Base-by-base conservation (phyloP, 345 rosid genomes). In the Hibiscus tridactylites region DNA sequence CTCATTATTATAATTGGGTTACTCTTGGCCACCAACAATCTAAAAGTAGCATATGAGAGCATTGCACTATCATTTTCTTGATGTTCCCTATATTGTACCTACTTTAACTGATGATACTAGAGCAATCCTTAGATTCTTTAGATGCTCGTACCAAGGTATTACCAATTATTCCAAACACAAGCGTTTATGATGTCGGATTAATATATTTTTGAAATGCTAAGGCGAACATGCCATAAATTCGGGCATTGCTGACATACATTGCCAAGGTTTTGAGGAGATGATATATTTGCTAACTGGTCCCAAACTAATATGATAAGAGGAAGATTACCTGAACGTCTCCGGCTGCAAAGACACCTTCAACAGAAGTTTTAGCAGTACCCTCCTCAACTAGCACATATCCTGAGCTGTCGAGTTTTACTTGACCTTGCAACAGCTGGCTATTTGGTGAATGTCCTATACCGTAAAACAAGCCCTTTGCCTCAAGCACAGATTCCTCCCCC, bases 371-470 rank as follows among this genome's bases (percentile, higher is more conserved):
- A 70, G 93, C 85, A 80, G 84, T 26, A 68, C 98, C 97, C 37
- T 94, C 96, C 80, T 71, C 67, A 68, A 94, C 90, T 64, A 91
- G 72, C 64, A 94, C 87, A 37, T 94, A 94, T 62, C 98, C 97
- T 2, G 92, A 68, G 79, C 83, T 80, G 75, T 88, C 97, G 60
- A 94, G 96, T 78, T 90, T 80, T 65, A 94, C 98, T 85, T 94
- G 98, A 61, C 97, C 97, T 81, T 94, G 88, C 83, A 94, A 75
- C 73, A 94, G 76, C 75, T 88, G 91, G 77, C 92, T 94, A 73
- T 90, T 94, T 33, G 98, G 98, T 0, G 88, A 90, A 89, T 94
- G 98, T 61, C 98, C 98, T 76, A 94, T 94, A 62, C 98, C 98
- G 73, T 91, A 94, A 85, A 94, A 94, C 76, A 94, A 85, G 81